Base-by-base conservation (phyloP, 371 early-diverging fungal genomes). In the Mucor piriformis region DNA sequence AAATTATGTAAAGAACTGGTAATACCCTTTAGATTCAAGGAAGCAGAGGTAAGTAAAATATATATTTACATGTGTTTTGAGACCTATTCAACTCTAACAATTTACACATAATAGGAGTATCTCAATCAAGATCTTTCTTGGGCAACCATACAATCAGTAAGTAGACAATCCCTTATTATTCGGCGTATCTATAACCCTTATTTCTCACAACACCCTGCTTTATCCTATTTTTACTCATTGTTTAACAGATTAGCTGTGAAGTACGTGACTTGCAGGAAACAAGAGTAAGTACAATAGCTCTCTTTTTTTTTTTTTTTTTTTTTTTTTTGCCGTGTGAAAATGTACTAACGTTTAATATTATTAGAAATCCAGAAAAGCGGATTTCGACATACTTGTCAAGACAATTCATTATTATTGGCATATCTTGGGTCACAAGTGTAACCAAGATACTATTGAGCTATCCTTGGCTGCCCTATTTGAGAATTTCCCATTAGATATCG, bases 61-160 rank as follows among this genome's bases (percentile, higher is more conserved):
- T 47, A 13, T 42, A 20, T 18, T 10, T 35, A 29, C 25, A 43
- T 56, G 46, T 44, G 20, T 12, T 20, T 20, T n/a, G 13, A 27
- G 37, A 24, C 47, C 21, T 10, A 20, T 20, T 4, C 20, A 43
- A 20, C n/a, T n/a, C n/a, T n/a, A n/a, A n/a, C n/a, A n/a, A n/a
- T n/a, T n/a, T n/a, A n/a, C n/a, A n/a, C n/a, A n/a, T n/a, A n/a
- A n/a, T 50, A 70, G 67, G 63, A 63, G 44, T 63, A 67, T 54
- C 32, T 48, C 21, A 40, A 59, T 25, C 57, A 37, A 21, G 63
- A 69, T 61, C 46, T 71, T 13, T 67, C 64, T 54, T 67, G 71
- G 71, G 71, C 68, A 4, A 67, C 61, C 12, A 44, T 71, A n/a
- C 71, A 71, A 61, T 55, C 54, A 33, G 71, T 71, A 64, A 67